Base-by-base conservation (phyloP, 495 filamentous ascomycete species). In the Neurospora intermedia region DNA sequence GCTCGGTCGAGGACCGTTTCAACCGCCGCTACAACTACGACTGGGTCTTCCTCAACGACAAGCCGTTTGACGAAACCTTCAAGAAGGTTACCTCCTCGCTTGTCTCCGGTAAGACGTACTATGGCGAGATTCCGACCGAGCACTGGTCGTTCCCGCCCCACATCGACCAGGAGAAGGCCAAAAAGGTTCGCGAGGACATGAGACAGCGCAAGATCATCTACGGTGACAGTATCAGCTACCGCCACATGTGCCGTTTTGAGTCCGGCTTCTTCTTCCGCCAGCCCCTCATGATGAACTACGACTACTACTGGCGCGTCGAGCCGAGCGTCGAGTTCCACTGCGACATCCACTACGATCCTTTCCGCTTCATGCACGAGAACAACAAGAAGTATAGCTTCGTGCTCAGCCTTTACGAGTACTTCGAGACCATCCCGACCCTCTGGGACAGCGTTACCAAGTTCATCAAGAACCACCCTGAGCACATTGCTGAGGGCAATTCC, bases 11-110 rank as follows among this genome's bases (percentile, higher is more conserved):
- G 83, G 96, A 99, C 80, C 91, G 96, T 75, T 98, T 99, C 89
- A 99, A 99, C 83, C 88, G 89, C 76, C 91, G 94, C 70, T 98
- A 91, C 82, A 91, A 98, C 84, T 99, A 99, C 81, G 96, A 98
- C 79, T 99, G 96, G 96, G 96, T 99, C 39, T 99, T 99, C 85
- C 82, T 99, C 75, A 99, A 99, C 81, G 96, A 99, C 80, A 88
- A 93, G 79, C 91, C 93, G 2, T 99, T 99, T 77, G 92, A 97
- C 76, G 91, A 92, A 1, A 88, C 89, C 13, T 99, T 99, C 85
- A 98, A 93, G 83, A 94, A 92, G 78, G 87, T 99, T 72, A 99
- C 96, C 18, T 90, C 89, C 13, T 88, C 93, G 6, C 86, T 99
- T 43, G 91, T 94, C n/a, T 97, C 94, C 18, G 96, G 96, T 38